Conservation (phyloP, 495 filamentous ascomycete species). For the Penicillium tannophilum region DNA sequence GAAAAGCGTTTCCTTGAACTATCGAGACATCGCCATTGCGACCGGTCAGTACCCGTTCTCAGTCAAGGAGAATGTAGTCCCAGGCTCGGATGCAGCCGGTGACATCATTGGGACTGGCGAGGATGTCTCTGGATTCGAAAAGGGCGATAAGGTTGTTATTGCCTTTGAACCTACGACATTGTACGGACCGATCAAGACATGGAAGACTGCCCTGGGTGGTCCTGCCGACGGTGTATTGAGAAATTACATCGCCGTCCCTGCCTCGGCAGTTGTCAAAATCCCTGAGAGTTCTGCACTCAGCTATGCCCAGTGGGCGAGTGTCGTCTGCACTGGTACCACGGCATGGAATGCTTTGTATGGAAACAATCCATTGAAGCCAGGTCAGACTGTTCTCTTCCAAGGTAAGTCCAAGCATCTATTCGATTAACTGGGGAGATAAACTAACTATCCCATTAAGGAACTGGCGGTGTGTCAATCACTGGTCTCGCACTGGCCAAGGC, state of each 20-base stretch:
- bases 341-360: slow-evolving; percentile 78
- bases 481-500: slow-evolving; percentile 31
- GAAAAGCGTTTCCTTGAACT: slow-evolving; percentile 50
- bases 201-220: slow-evolving; percentile 58
- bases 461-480: slow-evolving; percentile 36
- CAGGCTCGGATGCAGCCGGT: slow-evolving; percentile 71
- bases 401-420: slow-evolving; percentile 39
- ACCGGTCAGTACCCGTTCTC: slow-evolving; percentile 59
- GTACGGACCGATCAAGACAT: slow-evolving; percentile 43
- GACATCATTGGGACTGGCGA: slow-evolving; percentile 63
- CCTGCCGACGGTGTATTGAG: slow-evolving; percentile 64
- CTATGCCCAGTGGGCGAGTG: slow-evolving; percentile 56
- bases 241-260: slow-evolving; percentile 62
- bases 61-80: slow-evolving; percentile 55
- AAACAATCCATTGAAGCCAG: slow-evolving; percentile 49
- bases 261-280: slow-evolving; percentile 61
- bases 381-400: slow-evolving; percentile 67
- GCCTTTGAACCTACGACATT: slow-evolving; percentile 71
- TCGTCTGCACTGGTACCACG: slow-evolving; percentile 62
- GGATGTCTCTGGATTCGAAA: slow-evolving; percentile 58
- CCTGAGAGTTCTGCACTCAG: slow-evolving; percentile 58
- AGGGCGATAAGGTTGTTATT: slow-evolving; percentile 66
- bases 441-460: slow-evolving; percentile 21
- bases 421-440: neutral
- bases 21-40: slow-evolving; percentile 46